Evolutionary conservation across 192 early-diverging fungal species (phyloP), one percentile per base, ranked within the genome.

Genomic region (Lobosporangium transversale): DNA sequence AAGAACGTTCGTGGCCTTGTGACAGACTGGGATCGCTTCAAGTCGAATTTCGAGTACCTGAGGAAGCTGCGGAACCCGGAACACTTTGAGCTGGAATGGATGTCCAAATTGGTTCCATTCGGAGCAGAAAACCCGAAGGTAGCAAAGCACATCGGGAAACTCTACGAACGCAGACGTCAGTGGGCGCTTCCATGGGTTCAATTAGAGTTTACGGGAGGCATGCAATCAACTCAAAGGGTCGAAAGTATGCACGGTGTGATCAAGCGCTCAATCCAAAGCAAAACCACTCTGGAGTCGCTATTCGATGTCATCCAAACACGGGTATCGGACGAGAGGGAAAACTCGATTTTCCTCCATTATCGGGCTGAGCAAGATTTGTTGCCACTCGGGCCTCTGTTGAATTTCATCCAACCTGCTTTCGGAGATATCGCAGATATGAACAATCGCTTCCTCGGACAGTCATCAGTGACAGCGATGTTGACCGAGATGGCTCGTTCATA

Each of bases 221-320:
- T 61, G 21, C 68, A 70, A 31, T 62, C 30, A 17, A 62, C 52
- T 4, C 59, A 70, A 24, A 23, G 31, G 20, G 53, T 70, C 15
- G 31, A 55, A 37, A 21, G 47, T 0, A 44, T 55, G 14, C 17
- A 69, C 20, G 17, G 48, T n/a, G n/a, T n/a, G n/a, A n/a, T n/a
- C n/a, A n/a, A n/a, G n/a, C n/a, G n/a, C n/a, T n/a, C n/a, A n/a
- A n/a, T n/a, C n/a, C n/a, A n/a, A n/a, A n/a, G n/a, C n/a, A n/a
- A n/a, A n/a, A n/a, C n/a, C n/a, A n/a, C n/a, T n/a, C n/a, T n/a
- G n/a, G n/a, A n/a, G n/a, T n/a, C n/a, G n/a, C n/a, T n/a, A n/a
- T n/a, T n/a, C n/a, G n/a, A n/a, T n/a, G n/a, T n/a, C n/a, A n/a
- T n/a, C n/a, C n/a, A n/a, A n/a, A n/a, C n/a, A n/a, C n/a, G n/a